Conservation (phyloP, 345 rosid species). For the Ricinus communis region DNA sequence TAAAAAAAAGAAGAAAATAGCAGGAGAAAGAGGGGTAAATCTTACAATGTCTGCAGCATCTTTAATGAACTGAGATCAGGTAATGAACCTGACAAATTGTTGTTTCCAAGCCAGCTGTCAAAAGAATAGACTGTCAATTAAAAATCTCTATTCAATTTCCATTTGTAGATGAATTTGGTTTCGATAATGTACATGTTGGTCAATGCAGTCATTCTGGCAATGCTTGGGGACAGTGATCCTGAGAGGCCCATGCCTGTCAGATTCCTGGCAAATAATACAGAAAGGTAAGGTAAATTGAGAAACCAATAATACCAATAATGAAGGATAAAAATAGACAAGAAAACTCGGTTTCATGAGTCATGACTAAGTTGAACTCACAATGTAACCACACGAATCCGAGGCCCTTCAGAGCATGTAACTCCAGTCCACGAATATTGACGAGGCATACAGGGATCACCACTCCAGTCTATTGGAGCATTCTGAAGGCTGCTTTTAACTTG, state of each 20-base stretch:
- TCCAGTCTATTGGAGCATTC: slow-evolving; percentile 77
- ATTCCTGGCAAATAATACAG: slow-evolving; percentile 49
- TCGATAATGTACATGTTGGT: slow-evolving; percentile 58
- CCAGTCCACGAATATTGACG: slow-evolving; percentile 75
- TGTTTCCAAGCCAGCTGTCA: slow-evolving; percentile 74
- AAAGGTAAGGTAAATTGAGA: slow-evolving; percentile 15
- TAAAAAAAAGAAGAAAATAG: not conserved
- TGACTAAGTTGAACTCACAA: slow-evolving; percentile 53
- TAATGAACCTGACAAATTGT: slow-evolving; percentile 61
- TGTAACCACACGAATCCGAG: slow-evolving; percentile 60
- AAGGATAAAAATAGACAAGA: not conserved
- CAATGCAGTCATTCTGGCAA: slow-evolving; percentile 70
- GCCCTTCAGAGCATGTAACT: slow-evolving; percentile 61
- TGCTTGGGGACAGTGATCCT: slow-evolving; percentile 60
- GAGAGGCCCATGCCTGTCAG: slow-evolving; percentile 67
- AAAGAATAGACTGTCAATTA: slow-evolving; percentile 24
- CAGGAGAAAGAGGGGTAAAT: slow-evolving; percentile 12
- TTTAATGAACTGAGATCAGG: slow-evolving; percentile 67
- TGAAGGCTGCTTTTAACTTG: slow-evolving; percentile 42
- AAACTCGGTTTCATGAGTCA: slow-evolving; percentile 13
- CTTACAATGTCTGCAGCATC: slow-evolving; percentile 65
- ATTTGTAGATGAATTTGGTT: slow-evolving; percentile 6
- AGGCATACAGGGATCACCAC: slow-evolving; percentile 88
- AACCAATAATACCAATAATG: slow-evolving; percentile 4
- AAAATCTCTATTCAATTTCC: not conserved